Evolutionary conservation across 768 basidiomycete species (phyloP).

Genomic region (Dioszegia hungarica): DNA sequence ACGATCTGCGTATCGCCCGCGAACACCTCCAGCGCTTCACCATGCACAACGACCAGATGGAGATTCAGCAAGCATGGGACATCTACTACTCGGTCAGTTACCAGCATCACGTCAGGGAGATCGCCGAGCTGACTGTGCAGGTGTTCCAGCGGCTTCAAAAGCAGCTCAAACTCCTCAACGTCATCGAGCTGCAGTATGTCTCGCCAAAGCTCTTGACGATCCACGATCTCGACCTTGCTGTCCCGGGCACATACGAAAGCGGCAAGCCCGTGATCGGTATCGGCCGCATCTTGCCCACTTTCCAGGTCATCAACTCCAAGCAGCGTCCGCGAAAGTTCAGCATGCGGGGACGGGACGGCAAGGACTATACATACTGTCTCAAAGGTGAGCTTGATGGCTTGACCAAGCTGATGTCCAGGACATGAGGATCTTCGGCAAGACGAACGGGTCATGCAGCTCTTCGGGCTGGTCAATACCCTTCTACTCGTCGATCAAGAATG

Average conservation of each 20-base stretch:
- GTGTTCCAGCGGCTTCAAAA: slow-evolving; percentile 96
- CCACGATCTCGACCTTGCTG: slow-evolving; percentile 85
- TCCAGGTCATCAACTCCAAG: slow-evolving; percentile 92
- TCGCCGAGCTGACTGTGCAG: slow-evolving; percentile 51
- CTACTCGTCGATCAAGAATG: slow-evolving; percentile 88
- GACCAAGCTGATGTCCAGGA: slow-evolving; percentile 54
- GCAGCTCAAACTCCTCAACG: slow-evolving; percentile 78
- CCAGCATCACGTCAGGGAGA: not conserved
- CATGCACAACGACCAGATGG: slow-evolving; percentile 75
- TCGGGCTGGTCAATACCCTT: slow-evolving; percentile 91
- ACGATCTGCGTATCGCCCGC: slow-evolving; percentile 85
- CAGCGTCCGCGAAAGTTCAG: slow-evolving; percentile 87
- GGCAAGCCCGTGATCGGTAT: slow-evolving; percentile 80
- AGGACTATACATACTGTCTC: slow-evolving; percentile 83
- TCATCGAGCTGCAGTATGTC: slow-evolving; percentile 92
- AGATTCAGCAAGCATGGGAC: slow-evolving; percentile 97
- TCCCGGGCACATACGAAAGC: slow-evolving; percentile 91
- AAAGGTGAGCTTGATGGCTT: slow-evolving; percentile 62
- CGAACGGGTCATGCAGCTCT: slow-evolving; percentile 98
- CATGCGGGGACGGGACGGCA: slow-evolving; percentile 82
- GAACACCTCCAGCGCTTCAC: slow-evolving; percentile 85
- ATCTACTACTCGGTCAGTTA: slow-evolving; percentile 85
- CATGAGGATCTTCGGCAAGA: slow-evolving; percentile 99
- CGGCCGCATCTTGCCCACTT: slow-evolving; percentile 74
- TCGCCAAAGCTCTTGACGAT: slow-evolving; percentile 87